A percentile compares a stretch with the other conserved stretches of the same genome.
Conservation (phyloP, 2,329 filamentous ascomycete genomes). For the Claviceps sorghi region DNA sequence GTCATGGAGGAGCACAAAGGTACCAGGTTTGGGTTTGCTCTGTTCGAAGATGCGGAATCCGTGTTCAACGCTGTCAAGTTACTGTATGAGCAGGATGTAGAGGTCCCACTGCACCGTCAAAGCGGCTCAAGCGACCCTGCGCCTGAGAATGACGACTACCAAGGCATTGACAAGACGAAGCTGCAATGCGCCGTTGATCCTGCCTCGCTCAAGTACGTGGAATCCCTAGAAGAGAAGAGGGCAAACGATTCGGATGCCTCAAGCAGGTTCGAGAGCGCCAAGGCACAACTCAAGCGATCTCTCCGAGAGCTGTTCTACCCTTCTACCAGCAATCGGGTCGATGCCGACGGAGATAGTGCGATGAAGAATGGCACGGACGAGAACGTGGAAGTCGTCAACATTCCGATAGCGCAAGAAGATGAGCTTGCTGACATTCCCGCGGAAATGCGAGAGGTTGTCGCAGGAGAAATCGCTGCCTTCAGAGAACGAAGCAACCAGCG, state of each 20-base stretch:
- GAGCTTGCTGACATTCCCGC: slow-evolving; percentile 90
- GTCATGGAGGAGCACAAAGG: slow-evolving; percentile 55
- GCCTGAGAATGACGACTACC: slow-evolving; percentile 30
- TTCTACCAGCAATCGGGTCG: slow-evolving; percentile 27
- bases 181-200: slow-evolving; percentile 68
- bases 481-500: slow-evolving; percentile 78
- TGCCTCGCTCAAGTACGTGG: slow-evolving; percentile 69
- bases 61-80: slow-evolving; percentile 74
- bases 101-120: slow-evolving; percentile 71
- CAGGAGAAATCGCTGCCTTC: slow-evolving; percentile 87
- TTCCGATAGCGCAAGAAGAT: slow-evolving; percentile 75
- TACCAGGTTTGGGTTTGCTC: slow-evolving; percentile 84
- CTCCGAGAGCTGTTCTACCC: slow-evolving; percentile 63
- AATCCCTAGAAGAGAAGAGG: slow-evolving; percentile 57
- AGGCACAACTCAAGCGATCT: slow-evolving; percentile 50
- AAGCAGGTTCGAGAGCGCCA: slow-evolving; percentile 55
- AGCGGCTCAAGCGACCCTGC: slow-evolving; percentile 28
- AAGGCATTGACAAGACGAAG: slow-evolving; percentile 52
- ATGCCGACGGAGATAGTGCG: slow-evolving; percentile 50
- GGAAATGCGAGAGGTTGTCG: slow-evolving; percentile 90
- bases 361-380: slow-evolving; percentile 56
- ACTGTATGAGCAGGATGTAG: slow-evolving; percentile 64
- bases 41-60: slow-evolving; percentile 85
- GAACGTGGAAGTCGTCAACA: slow-evolving; percentile 74
- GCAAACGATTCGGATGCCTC: slow-evolving; percentile 50